These are phyloP conservation scores for Pascua guehoae DNA, from an alignment of 1,284 basidiomycete genomes.

Conservation along the genomic window DNA sequence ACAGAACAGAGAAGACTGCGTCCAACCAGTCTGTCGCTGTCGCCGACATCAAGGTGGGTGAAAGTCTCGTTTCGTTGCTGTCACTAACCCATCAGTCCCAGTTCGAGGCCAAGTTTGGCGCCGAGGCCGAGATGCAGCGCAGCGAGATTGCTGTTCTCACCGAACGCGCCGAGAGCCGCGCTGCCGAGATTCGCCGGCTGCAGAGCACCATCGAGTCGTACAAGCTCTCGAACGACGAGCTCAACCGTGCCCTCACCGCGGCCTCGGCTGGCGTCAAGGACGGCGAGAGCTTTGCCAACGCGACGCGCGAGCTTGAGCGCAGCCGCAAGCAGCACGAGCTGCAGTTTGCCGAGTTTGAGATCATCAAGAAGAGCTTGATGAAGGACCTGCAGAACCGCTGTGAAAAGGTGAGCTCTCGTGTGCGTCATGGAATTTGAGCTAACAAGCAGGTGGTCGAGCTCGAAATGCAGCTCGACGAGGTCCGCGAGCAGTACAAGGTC, in stretches of 20 bases:
- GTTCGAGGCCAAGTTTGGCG: slow-evolving; percentile 87
- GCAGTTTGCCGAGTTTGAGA: slow-evolving; percentile 96
- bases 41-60: slow-evolving; percentile 78
- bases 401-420: slow-evolving; percentile 73
- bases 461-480: slow-evolving; percentile 97
- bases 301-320: slow-evolving; percentile 93
- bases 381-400: slow-evolving; percentile 98
- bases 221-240: slow-evolving; percentile 94
- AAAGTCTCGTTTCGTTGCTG: too few relatives aligned
- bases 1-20: slow-evolving; percentile 29
- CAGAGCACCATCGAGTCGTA: slow-evolving; percentile 86
- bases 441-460: slow-evolving; percentile 84
- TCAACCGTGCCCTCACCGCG: slow-evolving; percentile 95
- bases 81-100: slow-evolving; percentile 63
- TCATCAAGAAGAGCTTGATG: slow-evolving; percentile 98
- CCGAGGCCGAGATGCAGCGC: slow-evolving; percentile 83
- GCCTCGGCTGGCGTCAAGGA: slow-evolving; percentile 95
- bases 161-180: slow-evolving; percentile 83
- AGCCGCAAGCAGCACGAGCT: slow-evolving; percentile 95
- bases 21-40: slow-evolving; percentile 54
- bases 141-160: slow-evolving; percentile 85
- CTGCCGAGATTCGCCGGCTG: slow-evolving; percentile 78
- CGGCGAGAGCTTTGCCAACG: slow-evolving; percentile 91
- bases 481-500: slow-evolving; percentile 98
- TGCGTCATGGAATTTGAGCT: too few relatives aligned